Percentiles rank a stretch among this genome's conserved stretches.
phyloP scores from a whole-genome alignment of 768 basidiomycete species.

The Clitopilus hobsonii region DNA sequence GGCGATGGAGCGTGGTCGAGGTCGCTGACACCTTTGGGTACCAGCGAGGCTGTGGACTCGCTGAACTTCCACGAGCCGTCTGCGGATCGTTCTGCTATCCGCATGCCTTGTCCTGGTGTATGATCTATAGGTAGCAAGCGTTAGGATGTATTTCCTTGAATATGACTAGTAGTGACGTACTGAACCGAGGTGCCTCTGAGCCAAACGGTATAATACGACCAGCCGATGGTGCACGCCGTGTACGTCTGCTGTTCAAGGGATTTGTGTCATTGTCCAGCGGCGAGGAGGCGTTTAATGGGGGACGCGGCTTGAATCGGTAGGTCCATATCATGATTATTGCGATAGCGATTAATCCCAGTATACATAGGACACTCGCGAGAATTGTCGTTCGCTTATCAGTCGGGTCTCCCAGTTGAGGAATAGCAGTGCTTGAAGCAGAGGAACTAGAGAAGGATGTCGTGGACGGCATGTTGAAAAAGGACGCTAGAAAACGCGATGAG shows the following conservation, averaged over 20 bases:
- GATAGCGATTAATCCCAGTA: slow-evolving; percentile 25
- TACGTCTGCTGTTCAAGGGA: slow-evolving; percentile 19
- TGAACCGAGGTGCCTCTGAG: slow-evolving; percentile 31
- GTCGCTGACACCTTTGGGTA: slow-evolving; percentile 32
- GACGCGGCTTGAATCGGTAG: slow-evolving; percentile 25
- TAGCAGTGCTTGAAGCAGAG: not conserved
- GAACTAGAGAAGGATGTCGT: slow-evolving; percentile 5
- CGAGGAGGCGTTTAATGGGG: not conserved
- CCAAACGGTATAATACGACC: slow-evolving; percentile 38
- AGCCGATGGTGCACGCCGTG: slow-evolving; percentile 31
- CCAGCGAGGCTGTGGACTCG: slow-evolving; percentile 34
- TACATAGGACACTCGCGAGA: slow-evolving; percentile 25
- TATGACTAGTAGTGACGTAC: slow-evolving; percentile 22
- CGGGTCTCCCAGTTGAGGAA: not conserved
- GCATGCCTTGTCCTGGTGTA: slow-evolving; percentile 52
- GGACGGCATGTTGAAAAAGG: slow-evolving; percentile 9
- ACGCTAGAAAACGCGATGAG: too few relatives aligned
- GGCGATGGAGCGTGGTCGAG: slow-evolving; percentile 26
- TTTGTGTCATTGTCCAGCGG: slow-evolving; percentile 8
- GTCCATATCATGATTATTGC: slow-evolving; percentile 25
- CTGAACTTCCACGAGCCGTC: slow-evolving; percentile 57
- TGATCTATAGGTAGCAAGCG: slow-evolving; percentile 29
- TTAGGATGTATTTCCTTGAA: not conserved
- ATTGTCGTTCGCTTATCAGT: slow-evolving; percentile 19
- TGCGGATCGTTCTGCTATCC: slow-evolving; percentile 45